Conservation (phyloP, 257 asterid genomes). For the Nemophila menziesii region DNA sequence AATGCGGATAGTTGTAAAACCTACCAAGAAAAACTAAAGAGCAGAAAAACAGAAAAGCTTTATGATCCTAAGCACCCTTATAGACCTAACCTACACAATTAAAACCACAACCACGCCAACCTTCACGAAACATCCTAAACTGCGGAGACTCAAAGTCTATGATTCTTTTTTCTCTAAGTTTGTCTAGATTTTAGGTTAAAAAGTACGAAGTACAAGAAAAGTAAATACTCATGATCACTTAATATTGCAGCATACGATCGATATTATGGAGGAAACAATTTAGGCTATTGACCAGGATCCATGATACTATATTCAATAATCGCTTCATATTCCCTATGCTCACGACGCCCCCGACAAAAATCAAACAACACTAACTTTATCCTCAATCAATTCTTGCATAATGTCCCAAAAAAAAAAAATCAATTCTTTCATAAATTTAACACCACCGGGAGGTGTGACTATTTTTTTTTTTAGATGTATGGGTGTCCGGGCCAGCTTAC, state of each 20-base stretch:
- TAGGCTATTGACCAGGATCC: slow-evolving; percentile 34
- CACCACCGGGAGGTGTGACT: too few species aligned
- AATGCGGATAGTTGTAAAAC: too few species aligned
- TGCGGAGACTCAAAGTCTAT: too few species aligned
- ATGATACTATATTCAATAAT: slow-evolving; percentile 16
- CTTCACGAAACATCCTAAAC: too few species aligned
- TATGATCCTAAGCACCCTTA: too few species aligned
- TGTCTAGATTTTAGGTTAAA: background rate
- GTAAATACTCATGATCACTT: background rate
- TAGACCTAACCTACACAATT: too few species aligned
- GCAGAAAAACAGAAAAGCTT: too few species aligned
- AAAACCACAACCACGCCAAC: too few species aligned
- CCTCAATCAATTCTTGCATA: slow-evolving; percentile 20
- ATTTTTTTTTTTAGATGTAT: too few species aligned
- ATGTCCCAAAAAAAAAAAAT: background rate
- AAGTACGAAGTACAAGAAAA: background rate
- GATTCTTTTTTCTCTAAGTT: background rate
- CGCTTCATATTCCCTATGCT: slow-evolving; percentile 9
- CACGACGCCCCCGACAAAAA: slow-evolving; percentile 14
- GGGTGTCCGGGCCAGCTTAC: too few species aligned
- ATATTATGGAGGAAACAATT: slow-evolving; percentile 2
- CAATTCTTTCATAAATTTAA: background rate
- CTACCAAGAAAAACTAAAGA: too few species aligned
- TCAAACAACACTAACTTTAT: slow-evolving; percentile 11
- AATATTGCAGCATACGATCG: background rate